Conservation (phyloP, 352 stramenopile genomes). For the Aphanomyces invadans region DNA sequence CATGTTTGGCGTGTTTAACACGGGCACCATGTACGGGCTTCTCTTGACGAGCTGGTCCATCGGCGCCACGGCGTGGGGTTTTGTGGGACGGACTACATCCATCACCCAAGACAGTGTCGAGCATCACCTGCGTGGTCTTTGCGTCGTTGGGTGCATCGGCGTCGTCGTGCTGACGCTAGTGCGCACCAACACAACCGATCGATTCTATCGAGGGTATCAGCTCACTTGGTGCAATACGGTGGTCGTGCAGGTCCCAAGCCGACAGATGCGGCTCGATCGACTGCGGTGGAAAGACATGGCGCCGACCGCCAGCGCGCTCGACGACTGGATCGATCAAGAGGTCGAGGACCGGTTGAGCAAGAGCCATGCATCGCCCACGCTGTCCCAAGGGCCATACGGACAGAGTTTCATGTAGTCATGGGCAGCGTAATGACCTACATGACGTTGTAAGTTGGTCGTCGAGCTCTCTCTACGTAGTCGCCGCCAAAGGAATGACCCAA, state of each 20-base stretch:
- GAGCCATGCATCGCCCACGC: too few relatives aligned
- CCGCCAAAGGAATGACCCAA: too few relatives aligned
- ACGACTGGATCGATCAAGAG: too few relatives aligned
- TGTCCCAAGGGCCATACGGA: too few relatives aligned
- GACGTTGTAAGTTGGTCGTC: too few relatives aligned
- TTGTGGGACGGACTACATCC: background rate
- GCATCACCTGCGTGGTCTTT: background rate
- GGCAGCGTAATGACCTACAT: too few relatives aligned
- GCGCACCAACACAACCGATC: constrained; percentile 7
- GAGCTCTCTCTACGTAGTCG: too few relatives aligned
- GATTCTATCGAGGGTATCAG: constrained; percentile 22
- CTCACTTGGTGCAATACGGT: background rate
- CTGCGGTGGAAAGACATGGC: background rate
- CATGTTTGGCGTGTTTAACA: constrained; percentile 29
- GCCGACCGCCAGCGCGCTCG: too few relatives aligned
- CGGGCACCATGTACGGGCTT: constrained; percentile 22
- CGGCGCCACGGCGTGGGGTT: background rate
- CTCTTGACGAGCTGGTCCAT: constrained; percentile 15
- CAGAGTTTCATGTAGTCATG: too few relatives aligned
- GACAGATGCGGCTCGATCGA: background rate
- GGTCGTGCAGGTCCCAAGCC: background rate
- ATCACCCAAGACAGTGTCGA: background rate
- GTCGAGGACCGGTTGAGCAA: too few relatives aligned
- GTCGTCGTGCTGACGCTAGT: constrained; percentile 12
- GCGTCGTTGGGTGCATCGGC: background rate